Base-by-base conservation (phyloP, 441 rosid species). In the Manihot esculenta region DNA sequence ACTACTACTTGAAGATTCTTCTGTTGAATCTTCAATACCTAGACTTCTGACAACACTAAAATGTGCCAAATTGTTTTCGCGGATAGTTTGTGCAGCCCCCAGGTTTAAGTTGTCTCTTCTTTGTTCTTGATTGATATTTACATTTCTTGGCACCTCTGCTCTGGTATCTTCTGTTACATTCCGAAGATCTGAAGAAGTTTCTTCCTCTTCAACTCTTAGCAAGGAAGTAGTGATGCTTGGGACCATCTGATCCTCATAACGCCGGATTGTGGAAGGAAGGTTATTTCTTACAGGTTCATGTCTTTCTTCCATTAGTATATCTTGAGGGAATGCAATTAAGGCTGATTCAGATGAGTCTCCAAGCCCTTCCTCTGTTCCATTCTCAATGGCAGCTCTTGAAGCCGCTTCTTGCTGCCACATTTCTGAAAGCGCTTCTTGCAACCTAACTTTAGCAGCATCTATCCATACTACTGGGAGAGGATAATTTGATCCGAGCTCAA, bases 381-480 rank as follows among this genome's bases (percentile, higher is more conserved):
- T 92, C 83, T 91, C 98, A 48, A 88, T 83, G 58, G 91, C 93
- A 44, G 98, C 99, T 77, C 97, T 89, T 58, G 97, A 92, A 77
- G 93, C 89, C 68, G 96, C 98, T 85, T 89, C 99, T 15, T 74
- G 90, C 81, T 91, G 97, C 97, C 96, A 95, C 98, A 91, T 92
- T 68, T 84, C 85, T 8, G 91, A 80, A 64, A 95, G 95, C 11
- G 97, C 99, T 80, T 88, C 89, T 64, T 89, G 87, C 82, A 95
- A 82, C 77, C 98, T 84, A 62, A 74, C 85, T 82, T 86, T 92
- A 45, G 99, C 99, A 69, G 92, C 96, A 70, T 89, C 92, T 65
- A 95, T 76, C 51, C 87, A 84, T 20, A 95, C 91, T 54, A 92
- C 85, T 26, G 99, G 99, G 2, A 80, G 89, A 78, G 97, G 99